Conservation (phyloP, 768 basidiomycete genomes). For the Lentinula sp. region DNA sequence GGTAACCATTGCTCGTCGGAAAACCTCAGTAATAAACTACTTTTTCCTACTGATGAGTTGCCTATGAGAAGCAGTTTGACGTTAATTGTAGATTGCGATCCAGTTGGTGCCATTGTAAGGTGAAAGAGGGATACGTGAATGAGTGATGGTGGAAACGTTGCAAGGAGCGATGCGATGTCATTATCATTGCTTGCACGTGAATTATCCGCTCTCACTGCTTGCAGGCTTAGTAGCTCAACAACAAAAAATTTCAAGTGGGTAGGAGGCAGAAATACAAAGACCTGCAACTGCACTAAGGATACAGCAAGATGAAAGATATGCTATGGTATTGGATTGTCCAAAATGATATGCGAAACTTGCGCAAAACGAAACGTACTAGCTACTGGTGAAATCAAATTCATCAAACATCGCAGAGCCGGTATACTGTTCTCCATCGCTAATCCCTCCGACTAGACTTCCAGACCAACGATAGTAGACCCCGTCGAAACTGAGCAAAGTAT, state of each 20-base stretch:
- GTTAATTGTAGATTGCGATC: conserved; percentile 44
- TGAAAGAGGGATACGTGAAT: background rate
- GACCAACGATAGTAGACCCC: background rate
- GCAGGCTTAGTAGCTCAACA: no score
- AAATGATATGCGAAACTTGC: no score
- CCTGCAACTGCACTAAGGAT: no score
- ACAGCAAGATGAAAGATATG: no score
- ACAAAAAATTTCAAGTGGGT: no score
- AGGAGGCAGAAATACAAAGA: no score
- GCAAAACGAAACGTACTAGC: background rate
- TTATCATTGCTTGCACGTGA: background rate
- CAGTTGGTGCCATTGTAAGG: conserved; percentile 21
- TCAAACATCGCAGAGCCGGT: conserved; percentile 2
- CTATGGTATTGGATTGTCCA: no score
- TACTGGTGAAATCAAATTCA: background rate
- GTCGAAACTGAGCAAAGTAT: background rate
- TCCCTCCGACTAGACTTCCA: background rate
- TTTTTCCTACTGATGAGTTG: conserved; percentile 90
- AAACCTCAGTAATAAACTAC: conserved; percentile 87
- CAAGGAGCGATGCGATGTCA: background rate
- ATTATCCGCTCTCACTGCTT: background rate
- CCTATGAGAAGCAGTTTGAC: conserved; percentile 83
- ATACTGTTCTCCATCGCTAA: background rate
- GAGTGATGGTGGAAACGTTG: background rate
- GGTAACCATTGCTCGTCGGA: conserved; percentile 95